Evolutionary conservation across 768 basidiomycete genomes (phyloP).

Genomic region (Mycena metata): DNA sequence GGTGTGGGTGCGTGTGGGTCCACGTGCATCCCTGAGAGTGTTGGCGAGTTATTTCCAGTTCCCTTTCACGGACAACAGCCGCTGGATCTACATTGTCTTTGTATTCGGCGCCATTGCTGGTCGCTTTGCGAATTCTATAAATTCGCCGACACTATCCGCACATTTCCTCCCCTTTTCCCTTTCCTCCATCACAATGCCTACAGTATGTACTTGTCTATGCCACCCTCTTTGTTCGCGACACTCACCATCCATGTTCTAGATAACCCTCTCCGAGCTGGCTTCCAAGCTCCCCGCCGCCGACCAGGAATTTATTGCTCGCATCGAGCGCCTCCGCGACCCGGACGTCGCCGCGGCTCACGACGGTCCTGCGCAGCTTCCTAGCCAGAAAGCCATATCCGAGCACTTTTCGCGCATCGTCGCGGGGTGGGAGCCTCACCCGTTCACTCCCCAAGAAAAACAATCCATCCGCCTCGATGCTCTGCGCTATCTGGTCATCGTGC

Average conservation of each 20-base stretch:
- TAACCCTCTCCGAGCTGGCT: neutral
- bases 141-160: neutral
- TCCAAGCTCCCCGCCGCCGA: conserved; percentile 21
- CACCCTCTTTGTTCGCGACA: conserved; percentile 7
- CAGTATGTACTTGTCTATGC: conserved; percentile 16
- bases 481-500: conserved; percentile 34
- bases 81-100: conserved; percentile 20
- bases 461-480: conserved; percentile 30
- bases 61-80: conserved; percentile 21
- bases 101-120: conserved; percentile 24
- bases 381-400: neutral
- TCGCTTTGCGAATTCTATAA: conserved; percentile 14
- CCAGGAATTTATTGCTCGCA: conserved; percentile 22
- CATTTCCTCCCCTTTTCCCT: conserved; percentile 1
- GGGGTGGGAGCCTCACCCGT: conserved; percentile 35
- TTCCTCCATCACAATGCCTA: conserved; percentile 1
- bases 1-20: conserved; percentile 28
- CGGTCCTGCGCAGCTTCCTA: conserved; percentile 3
- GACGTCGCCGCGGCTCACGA: conserved; percentile 12
- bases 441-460: conserved; percentile 34
- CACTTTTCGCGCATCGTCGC: conserved; percentile 46
- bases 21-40: conserved; percentile 26
- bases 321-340: conserved; percentile 18
- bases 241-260: conserved; percentile 13
- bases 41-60: conserved; percentile 8